These are phyloP conservation scores for Dactylellina drechsleri DNA, from an alignment of 2,329 filamentous ascomycete genomes.

Conservation along the genomic window DNA sequence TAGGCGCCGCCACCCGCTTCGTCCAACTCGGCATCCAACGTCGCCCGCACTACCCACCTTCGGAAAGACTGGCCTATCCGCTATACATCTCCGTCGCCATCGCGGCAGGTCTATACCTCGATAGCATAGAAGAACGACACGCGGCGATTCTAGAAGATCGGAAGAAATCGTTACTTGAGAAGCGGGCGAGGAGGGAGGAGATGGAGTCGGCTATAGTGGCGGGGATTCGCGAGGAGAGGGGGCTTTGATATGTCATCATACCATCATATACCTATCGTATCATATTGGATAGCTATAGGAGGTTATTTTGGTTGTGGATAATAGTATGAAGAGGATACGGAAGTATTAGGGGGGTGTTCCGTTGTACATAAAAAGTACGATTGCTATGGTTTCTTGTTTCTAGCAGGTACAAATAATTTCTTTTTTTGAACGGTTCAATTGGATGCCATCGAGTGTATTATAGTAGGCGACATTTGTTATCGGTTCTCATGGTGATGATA, in stretches of 20 bases:
- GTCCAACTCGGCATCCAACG: conserved; percentile 99
- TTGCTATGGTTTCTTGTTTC: conserved; percentile 1
- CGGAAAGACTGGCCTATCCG: conserved; percentile 90
- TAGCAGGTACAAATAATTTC: background rate
- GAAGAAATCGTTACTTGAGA: conserved; percentile 84
- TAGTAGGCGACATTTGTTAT: too few relatives aligned
- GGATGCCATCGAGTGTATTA: too few relatives aligned
- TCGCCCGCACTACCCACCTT: conserved; percentile 88
- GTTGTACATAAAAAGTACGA: conserved; percentile 11
- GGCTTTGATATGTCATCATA: too few relatives aligned
- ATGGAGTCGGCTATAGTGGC: conserved; percentile 15
- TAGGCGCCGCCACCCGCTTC: conserved; percentile 88
- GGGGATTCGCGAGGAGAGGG: conserved; percentile 17
- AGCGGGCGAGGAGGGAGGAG: conserved; percentile 81
- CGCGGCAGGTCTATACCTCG: conserved; percentile 96
- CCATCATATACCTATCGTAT: background rate
- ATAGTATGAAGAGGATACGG: background rate
- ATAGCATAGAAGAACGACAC: conserved; percentile 87
- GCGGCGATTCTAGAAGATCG: conserved; percentile 79
- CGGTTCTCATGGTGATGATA: too few relatives aligned
- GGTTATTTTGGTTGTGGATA: background rate
- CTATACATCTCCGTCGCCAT: conserved; percentile 85
- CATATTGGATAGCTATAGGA: too few relatives aligned
- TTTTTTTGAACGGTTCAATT: too few relatives aligned
- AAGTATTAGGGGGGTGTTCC: background rate